Conservation (phyloP, 306 rosid species). For the Pterocarpus santalinus region DNA sequence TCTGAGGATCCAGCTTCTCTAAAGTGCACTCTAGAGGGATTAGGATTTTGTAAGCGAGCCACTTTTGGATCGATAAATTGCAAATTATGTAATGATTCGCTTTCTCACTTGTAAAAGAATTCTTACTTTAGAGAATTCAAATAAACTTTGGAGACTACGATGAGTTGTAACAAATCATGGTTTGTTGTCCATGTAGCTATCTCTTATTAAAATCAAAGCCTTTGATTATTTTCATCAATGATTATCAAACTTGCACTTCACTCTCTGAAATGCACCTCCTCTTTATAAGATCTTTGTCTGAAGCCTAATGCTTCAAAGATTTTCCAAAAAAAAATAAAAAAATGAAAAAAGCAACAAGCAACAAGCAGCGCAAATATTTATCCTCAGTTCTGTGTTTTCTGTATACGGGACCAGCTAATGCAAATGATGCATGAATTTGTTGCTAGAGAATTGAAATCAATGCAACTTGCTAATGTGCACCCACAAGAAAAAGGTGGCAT, state of each 20-base stretch:
- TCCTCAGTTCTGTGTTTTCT: slow-evolving; percentile 15
- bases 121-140: no score
- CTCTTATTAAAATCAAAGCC: slow-evolving; percentile 23
- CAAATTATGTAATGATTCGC: no score
- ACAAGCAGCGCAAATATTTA: not conserved
- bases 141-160: no score
- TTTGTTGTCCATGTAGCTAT: slow-evolving; percentile 15
- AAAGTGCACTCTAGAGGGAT: slow-evolving; percentile 13
- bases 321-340: no score
- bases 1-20: slow-evolving; percentile 26
- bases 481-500: slow-evolving; percentile 56
- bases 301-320: slow-evolving; percentile 32
- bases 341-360: not conserved
- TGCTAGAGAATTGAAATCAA: slow-evolving; percentile 67
- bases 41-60: not conserved
- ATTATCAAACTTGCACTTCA: slow-evolving; percentile 12
- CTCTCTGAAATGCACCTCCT: slow-evolving; percentile 1
- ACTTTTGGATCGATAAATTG: no score
- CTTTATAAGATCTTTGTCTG: not conserved
- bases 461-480: slow-evolving; percentile 50
- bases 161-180: slow-evolving; percentile 37
- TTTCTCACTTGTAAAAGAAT: no score
- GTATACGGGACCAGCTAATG: slow-evolving; percentile 81
- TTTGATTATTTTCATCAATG: slow-evolving; percentile 17
- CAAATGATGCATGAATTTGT: slow-evolving; percentile 78